phyloP scores from a whole-genome alignment of 2,329 filamentous ascomycete genomes.

The Botrytis porri region DNA sequence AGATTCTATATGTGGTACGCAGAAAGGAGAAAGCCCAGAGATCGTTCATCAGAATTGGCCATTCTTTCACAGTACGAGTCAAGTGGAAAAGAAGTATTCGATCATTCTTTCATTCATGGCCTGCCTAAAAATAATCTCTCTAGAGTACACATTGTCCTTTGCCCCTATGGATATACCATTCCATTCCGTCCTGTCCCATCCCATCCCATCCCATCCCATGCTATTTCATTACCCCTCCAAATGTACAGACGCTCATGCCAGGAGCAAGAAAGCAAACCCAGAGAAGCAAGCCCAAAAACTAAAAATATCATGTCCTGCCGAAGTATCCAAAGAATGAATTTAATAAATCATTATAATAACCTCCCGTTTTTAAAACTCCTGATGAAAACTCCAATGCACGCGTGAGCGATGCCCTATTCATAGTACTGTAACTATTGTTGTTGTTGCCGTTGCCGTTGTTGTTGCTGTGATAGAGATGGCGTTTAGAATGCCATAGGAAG shows the following conservation, averaged over 20 bases:
- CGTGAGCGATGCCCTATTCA: slow-evolving; percentile 2
- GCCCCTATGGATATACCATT: not conserved
- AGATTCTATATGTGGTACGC: not conserved
- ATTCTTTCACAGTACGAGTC: not conserved
- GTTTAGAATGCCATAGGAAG: not conserved
- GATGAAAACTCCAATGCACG: slow-evolving; percentile 10
- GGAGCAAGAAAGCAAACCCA: slow-evolving; percentile 10
- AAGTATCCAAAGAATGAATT: slow-evolving; percentile 3
- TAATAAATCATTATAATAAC: slow-evolving; percentile 7
- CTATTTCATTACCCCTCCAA: not conserved
- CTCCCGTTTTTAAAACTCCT: slow-evolving; percentile 14
- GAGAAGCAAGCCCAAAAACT: slow-evolving; percentile 9
- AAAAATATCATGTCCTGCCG: not conserved
- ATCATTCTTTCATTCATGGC: slow-evolving; percentile 4
- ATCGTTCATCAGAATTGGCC: not conserved
- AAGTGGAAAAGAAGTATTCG: not conserved
- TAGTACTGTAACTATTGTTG: not conserved
- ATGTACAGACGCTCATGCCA: slow-evolving; percentile 12
- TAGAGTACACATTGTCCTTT: not conserved
- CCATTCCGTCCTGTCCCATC: not conserved
- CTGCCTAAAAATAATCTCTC: not conserved
- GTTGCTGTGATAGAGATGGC: not conserved
- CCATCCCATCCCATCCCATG: not conserved
- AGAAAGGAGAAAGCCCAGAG: not conserved
- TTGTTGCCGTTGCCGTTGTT: not conserved